These are phyloP conservation scores for Thoreauomyces humboldtii DNA, from an alignment of 192 early-diverging fungal genomes.

Conservation along the genomic window DNA sequence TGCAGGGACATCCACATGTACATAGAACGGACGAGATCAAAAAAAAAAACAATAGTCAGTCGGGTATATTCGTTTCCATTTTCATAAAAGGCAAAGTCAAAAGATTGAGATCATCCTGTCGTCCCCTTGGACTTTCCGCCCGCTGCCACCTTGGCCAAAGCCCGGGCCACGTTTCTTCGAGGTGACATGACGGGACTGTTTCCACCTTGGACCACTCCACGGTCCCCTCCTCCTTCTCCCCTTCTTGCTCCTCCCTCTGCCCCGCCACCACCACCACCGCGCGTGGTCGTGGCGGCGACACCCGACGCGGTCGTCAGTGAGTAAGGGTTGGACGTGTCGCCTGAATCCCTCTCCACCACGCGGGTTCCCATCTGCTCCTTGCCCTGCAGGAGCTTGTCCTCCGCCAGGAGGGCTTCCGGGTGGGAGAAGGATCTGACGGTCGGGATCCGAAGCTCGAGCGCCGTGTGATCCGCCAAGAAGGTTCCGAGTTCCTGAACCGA, in stretches of 20 bases:
- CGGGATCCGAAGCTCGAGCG: constrained; percentile 29
- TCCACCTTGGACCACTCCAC: too few relatives aligned
- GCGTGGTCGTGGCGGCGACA: too few relatives aligned
- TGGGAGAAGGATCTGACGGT: constrained; percentile 20
- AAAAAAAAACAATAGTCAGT: too few relatives aligned
- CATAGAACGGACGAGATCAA: too few relatives aligned
- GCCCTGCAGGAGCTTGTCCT: neutral
- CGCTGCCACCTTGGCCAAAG: constrained; percentile 1
- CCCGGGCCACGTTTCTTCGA: neutral
- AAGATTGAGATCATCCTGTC: too few relatives aligned
- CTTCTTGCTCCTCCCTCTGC: too few relatives aligned
- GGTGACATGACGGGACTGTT: neutral
- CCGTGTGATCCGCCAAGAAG: constrained; percentile 21
- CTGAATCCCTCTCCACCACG: neutral
- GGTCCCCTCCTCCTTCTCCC: too few relatives aligned
- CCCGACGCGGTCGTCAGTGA: neutral
- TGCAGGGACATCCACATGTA: too few relatives aligned
- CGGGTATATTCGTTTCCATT: too few relatives aligned
- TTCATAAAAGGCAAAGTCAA: neutral
- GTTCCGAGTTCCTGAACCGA: constrained; percentile 1
- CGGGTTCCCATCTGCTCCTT: neutral
- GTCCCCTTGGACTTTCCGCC: neutral
- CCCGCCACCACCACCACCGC: too few relatives aligned
- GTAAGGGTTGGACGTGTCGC: neutral
- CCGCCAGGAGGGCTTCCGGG: neutral